These are phyloP conservation scores for Mucor circinelloides DNA, from an alignment of 371 early-diverging fungal species.

Conservation along the genomic window DNA sequence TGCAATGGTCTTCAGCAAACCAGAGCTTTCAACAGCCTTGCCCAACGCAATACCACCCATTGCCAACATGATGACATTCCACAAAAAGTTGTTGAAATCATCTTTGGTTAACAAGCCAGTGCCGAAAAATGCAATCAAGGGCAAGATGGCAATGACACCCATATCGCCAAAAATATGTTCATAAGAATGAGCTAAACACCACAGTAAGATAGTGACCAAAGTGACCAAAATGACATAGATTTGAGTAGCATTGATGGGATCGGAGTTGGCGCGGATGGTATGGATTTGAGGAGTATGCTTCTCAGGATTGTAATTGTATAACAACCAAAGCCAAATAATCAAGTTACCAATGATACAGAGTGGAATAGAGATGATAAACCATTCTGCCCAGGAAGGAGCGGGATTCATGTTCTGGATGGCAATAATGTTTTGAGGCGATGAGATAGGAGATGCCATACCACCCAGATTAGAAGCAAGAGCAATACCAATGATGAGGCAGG, in stretches of 20 bases:
- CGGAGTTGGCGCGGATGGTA: constrained; percentile 56
- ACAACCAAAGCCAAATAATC: constrained; percentile 64
- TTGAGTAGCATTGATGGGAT: constrained; percentile 69
- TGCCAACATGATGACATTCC: constrained; percentile 80
- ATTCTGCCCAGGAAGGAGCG: constrained; percentile 66
- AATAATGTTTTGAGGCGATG: constrained; percentile 79
- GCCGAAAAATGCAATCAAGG: constrained; percentile 79
- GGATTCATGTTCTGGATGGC: constrained; percentile 75
- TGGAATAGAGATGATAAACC: constrained; percentile 64
- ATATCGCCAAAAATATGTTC: constrained; percentile 71
- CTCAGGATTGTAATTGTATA: constrained; percentile 67
- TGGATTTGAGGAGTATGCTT: constrained; percentile 60
- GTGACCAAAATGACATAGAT: constrained; percentile 70
- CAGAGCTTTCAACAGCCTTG: constrained; percentile 75
- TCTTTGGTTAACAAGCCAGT: constrained; percentile 78
- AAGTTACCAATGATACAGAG: constrained; percentile 62
- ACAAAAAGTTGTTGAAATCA: constrained; percentile 75
- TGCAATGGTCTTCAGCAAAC: constrained; percentile 33
- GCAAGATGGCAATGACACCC: constrained; percentile 79
- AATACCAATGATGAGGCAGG: constrained; percentile 76
- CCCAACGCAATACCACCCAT: constrained; percentile 86
- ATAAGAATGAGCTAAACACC: constrained; percentile 69
- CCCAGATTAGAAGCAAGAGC: constrained; percentile 82
- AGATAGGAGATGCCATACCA: constrained; percentile 83
- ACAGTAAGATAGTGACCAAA: constrained; percentile 70